Evolutionary conservation across 1,139 yeast genomes (phyloP), one percentile per base, ranked within the genome.

Genomic region (Candida tetrigidarum): DNA sequence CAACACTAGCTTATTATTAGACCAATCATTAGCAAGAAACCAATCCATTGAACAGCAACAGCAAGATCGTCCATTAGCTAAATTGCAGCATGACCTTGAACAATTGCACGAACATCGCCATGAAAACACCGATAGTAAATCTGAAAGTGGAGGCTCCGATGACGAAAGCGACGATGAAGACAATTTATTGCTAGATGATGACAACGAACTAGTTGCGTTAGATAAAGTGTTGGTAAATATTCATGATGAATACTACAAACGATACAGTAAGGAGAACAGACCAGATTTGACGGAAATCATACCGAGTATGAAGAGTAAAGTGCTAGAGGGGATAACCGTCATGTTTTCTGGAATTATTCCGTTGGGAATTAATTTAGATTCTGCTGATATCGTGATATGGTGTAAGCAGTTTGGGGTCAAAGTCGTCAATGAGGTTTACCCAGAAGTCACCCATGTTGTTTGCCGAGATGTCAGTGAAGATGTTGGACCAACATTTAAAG

Each of bases 341-440:
- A 74, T 93, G 22, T 86, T 93, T 57, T 86, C 96, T 1, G 98
- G 98, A 0, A 76, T 92, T 12, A 78, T 93, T 16, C 97, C 97
- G 1, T 62, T 88, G 14, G 95, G 95, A 1, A 76, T 84, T 5
- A 79, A 83, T 47, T 68, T 88, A 15, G 84, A 86, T 44, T 67
- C 76, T 39, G 88, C 89, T 2, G 97, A 90, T 61, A 88, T 93
- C 41, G 97, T 92, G 1, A 82, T 85, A 22, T 92, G 98, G 97
- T 87, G 93, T 14, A 80, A 81, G 46, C 89, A 92, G 48, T 93
- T 93, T 73, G 99, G 99, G 0, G 98, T 96, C 0, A 75, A 74
- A 5, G 92, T 93, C 8, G 87, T 87, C 0, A 76, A 84, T 15
- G 92, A 89, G 50, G 84, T 88, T 20, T 76, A 79, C 41, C 81